These are phyloP conservation scores for Fusarium duplospermum DNA, from an alignment of 2,329 filamentous ascomycete genomes.

Conservation along the genomic window DNA sequence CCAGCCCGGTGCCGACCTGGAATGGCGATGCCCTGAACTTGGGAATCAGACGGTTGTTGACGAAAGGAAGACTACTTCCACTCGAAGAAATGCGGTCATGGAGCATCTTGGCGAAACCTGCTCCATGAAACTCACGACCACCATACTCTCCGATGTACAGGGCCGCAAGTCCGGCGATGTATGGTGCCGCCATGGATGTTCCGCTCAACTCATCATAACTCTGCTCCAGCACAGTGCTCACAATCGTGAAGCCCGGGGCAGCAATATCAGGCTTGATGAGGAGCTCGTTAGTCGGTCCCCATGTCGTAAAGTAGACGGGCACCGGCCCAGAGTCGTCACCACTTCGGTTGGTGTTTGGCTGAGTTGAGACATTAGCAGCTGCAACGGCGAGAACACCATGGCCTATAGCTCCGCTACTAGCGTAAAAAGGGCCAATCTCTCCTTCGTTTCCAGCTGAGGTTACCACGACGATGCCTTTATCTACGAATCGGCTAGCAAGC, in stretches of 20 bases:
- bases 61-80: constrained; percentile 48
- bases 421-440: constrained; percentile 59
- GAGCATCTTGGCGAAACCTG: constrained; percentile 48
- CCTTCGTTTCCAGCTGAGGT: constrained; percentile 66
- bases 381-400: constrained; percentile 51
- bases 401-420: constrained; percentile 49
- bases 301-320: constrained; percentile 61
- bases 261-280: constrained; percentile 63
- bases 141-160: constrained; percentile 58
- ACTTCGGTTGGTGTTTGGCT: constrained; percentile 50
- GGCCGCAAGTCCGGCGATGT: constrained; percentile 63
- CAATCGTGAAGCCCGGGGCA: constrained; percentile 61
- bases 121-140: constrained; percentile 53
- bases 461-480: constrained; percentile 60
- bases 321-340: constrained; percentile 45
- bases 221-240: constrained; percentile 59
- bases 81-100: constrained; percentile 51
- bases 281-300: constrained; percentile 64
- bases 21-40: constrained; percentile 48
- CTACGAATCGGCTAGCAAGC: constrained; percentile 54
- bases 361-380: constrained; percentile 56
- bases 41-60: constrained; percentile 33
- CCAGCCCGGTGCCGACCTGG: constrained; percentile 60
- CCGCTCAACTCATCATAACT: constrained; percentile 61
- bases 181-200: constrained; percentile 68